These are phyloP conservation scores for Fusarium fujikuroi DNA, from an alignment of 2,329 filamentous ascomycete species.

Conservation along the genomic window DNA sequence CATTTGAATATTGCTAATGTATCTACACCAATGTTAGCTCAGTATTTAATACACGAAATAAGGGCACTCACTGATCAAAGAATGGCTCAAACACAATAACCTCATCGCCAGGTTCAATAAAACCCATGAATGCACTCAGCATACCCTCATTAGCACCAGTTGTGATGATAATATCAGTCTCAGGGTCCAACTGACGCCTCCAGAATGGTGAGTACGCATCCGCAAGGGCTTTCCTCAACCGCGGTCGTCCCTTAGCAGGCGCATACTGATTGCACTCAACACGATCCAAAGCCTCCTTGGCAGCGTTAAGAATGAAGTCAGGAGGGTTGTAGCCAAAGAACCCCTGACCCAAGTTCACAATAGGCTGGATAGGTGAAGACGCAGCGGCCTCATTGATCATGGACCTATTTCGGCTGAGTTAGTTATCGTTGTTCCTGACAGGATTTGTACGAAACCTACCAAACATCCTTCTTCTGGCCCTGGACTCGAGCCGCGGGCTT, in stretches of 20 bases:
- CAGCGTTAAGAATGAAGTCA: constrained; percentile 88
- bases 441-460: constrained; percentile 50
- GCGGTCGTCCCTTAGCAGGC: constrained; percentile 90
- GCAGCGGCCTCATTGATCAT: constrained; percentile 74
- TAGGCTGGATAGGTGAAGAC: constrained; percentile 70
- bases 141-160: constrained; percentile 94
- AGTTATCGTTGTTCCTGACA: constrained; percentile 1
- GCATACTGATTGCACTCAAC: constrained; percentile 99
- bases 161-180: constrained; percentile 94
- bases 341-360: constrained; percentile 73
- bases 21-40: constrained; percentile 37
- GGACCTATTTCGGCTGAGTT: constrained; percentile 56
- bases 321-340: constrained; percentile 96
- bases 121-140: constrained; percentile 97
- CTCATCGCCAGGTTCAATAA: constrained; percentile 93
- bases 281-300: constrained; percentile 86
- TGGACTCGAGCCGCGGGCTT: constrained; percentile 63
- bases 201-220: constrained; percentile 93
- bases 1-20: constrained; percentile 99
- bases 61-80: constrained; percentile 80
- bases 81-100: constrained; percentile 99
- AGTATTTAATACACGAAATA: background rate
- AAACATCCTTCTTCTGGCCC: constrained; percentile 63
- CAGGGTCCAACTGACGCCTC: constrained; percentile 82
- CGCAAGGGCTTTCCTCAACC: constrained; percentile 91